phyloP scores from a whole-genome alignment of 2,329 filamentous ascomycete species.

The Orbilia quercus region DNA sequence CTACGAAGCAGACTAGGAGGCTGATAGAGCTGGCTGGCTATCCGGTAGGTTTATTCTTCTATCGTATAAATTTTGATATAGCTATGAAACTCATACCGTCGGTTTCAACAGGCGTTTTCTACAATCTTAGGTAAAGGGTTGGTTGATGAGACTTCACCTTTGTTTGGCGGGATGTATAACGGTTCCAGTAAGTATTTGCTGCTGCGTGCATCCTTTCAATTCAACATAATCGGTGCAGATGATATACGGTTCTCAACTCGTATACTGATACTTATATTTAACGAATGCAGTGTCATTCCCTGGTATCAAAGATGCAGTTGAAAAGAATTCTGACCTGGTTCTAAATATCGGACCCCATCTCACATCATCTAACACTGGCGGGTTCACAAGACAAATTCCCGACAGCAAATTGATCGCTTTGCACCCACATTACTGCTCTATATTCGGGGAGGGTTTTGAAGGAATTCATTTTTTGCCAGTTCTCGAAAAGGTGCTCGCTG shows the following conservation, averaged over 20 bases:
- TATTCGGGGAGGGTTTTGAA: slow-evolving; percentile 58
- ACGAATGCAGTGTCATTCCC: slow-evolving; percentile 38
- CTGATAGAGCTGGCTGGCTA: slow-evolving; percentile 46
- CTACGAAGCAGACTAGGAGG: slow-evolving; percentile 34
- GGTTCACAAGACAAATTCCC: slow-evolving; percentile 37
- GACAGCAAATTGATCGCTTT: slow-evolving; percentile 44
- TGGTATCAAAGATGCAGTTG: slow-evolving; percentile 52
- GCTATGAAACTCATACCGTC: background rate
- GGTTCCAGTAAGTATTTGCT: slow-evolving; percentile 31
- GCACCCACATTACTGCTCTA: slow-evolving; percentile 58
- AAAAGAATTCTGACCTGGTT: slow-evolving; percentile 39
- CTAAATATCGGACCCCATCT: slow-evolving; percentile 52
- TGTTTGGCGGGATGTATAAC: slow-evolving; percentile 51
- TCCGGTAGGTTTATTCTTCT: slow-evolving; percentile 21
- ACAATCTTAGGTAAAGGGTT: slow-evolving; percentile 52
- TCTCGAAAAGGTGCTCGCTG: slow-evolving; percentile 41
- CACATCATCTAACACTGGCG: slow-evolving; percentile 51
- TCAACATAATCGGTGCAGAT: background rate
- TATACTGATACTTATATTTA: too few relatives aligned
- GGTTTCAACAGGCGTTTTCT: slow-evolving; percentile 34
- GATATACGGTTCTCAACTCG: too few relatives aligned
- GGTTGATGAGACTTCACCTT: slow-evolving; percentile 41
- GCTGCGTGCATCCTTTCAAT: background rate
- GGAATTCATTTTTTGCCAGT: slow-evolving; percentile 54
- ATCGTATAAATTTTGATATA: background rate